A percentile compares a stretch with the other conserved stretches of the same genome.
phyloP scores from a whole-genome alignment of 2,329 filamentous ascomycete species.

The Neofusicoccum parvum region DNA sequence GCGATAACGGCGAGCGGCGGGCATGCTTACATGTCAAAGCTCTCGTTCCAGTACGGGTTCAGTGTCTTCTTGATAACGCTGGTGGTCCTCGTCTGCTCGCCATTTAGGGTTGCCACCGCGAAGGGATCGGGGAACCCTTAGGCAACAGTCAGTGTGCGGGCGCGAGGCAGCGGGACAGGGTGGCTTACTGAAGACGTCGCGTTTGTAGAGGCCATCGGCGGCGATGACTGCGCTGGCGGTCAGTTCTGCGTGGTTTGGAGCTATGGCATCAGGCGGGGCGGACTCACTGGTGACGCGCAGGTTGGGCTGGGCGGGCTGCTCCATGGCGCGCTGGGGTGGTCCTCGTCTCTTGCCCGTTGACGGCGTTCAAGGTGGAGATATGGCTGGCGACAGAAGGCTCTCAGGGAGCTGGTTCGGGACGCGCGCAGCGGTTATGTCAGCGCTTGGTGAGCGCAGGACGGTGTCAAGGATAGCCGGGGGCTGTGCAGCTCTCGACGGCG shows the following conservation, averaged over 20 bases:
- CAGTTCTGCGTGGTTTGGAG: slow-evolving; percentile 26
- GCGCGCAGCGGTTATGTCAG: slow-evolving; percentile 22
- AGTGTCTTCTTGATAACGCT: slow-evolving; percentile 95
- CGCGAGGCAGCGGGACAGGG: slow-evolving; percentile 42
- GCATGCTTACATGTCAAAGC: slow-evolving; percentile 85
- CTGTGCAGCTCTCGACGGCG: slow-evolving; percentile 21
- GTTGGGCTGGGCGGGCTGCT: slow-evolving; percentile 66
- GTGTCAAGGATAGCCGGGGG: slow-evolving; percentile 22
- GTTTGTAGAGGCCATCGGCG: slow-evolving; percentile 96
- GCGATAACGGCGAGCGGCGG: slow-evolving; percentile 21
- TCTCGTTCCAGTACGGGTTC: slow-evolving; percentile 99
- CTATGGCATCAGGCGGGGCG: slow-evolving; percentile 22
- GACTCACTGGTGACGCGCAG: slow-evolving; percentile 86
- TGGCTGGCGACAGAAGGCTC: background rate
- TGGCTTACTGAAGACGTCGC: slow-evolving; percentile 89
- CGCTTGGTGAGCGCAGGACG: slow-evolving; percentile 20
- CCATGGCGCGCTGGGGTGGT: slow-evolving; percentile 37
- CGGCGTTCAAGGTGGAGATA: background rate
- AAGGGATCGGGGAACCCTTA: slow-evolving; percentile 96
- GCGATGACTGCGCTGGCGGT: slow-evolving; percentile 75
- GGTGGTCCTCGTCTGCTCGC: slow-evolving; percentile 98
- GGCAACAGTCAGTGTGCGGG: slow-evolving; percentile 33
- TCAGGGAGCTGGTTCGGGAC: slow-evolving; percentile 14
- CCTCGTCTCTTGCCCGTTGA: background rate
- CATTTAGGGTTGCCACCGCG: slow-evolving; percentile 93